Conservation (phyloP, 768 basidiomycete genomes). For the Auricularia sp. region DNA sequence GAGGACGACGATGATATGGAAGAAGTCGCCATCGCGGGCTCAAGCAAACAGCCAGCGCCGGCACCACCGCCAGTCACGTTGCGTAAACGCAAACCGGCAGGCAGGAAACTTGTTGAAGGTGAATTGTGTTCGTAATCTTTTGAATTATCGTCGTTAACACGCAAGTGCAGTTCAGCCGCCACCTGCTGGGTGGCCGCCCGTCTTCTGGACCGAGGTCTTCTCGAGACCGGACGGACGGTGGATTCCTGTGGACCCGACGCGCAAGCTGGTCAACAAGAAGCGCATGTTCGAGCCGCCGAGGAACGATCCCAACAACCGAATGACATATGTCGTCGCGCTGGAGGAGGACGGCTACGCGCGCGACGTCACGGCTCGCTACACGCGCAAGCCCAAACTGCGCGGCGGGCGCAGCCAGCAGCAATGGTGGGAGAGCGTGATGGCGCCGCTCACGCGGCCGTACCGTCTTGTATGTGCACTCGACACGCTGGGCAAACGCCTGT, state of each 20-base stretch:
- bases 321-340: conserved; percentile 87
- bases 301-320: conserved; percentile 50
- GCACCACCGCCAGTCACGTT: conserved; percentile 11
- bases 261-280: conserved; percentile 68
- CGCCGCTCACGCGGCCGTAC: conserved; percentile 61
- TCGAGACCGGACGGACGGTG: conserved; percentile 84
- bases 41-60: conserved; percentile 25
- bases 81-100: conserved; percentile 4
- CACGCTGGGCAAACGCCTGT: conserved; percentile 4
- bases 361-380: conserved; percentile 88
- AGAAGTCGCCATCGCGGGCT: conserved; percentile 23
- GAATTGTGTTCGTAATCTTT: background rate
- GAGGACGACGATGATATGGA: conserved; percentile 31
- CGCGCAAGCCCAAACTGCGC: conserved; percentile 70
- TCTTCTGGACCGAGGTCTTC: conserved; percentile 97
- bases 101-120: conserved; percentile 4
- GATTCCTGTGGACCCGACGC: conserved; percentile 87
- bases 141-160: background rate
- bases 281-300: conserved; percentile 67
- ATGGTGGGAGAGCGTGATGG: conserved; percentile 78
- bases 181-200: conserved; percentile 48
- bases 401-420: conserved; percentile 51
- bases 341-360: conserved; percentile 91
- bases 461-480: conserved; percentile 31
- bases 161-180: conserved; percentile 7